phyloP scores from a whole-genome alignment of 768 basidiomycete species.

The Leccinum uliginosum region DNA sequence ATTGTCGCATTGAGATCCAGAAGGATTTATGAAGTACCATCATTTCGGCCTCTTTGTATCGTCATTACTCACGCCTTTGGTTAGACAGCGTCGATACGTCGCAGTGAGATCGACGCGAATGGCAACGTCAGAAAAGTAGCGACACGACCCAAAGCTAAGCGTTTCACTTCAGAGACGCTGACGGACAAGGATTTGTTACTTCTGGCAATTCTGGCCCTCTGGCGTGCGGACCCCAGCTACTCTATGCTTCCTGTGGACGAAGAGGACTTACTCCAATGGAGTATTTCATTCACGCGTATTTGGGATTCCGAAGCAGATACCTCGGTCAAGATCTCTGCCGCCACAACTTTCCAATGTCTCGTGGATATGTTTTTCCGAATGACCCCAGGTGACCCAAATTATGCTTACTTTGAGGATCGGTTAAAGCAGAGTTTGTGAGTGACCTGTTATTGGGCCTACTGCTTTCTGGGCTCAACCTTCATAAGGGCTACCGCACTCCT shows the following conservation, averaged over 20 bases:
- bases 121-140: slow-evolving; percentile 52
- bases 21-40: slow-evolving; percentile 52
- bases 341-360: slow-evolving; percentile 45
- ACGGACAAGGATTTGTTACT: slow-evolving; percentile 68
- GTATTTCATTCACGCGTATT: slow-evolving; percentile 43
- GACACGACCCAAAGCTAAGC: slow-evolving; percentile 57
- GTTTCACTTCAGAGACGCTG: slow-evolving; percentile 53
- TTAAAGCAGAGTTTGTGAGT: slow-evolving; percentile 46
- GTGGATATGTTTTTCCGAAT: slow-evolving; percentile 43
- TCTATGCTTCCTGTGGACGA: slow-evolving; percentile 43
- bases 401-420: slow-evolving; percentile 37
- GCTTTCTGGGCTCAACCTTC: not conserved
- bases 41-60: slow-evolving; percentile 3
- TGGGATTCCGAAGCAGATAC: slow-evolving; percentile 64
- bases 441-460: slow-evolving; percentile 11
- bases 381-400: slow-evolving; percentile 36
- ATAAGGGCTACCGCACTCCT: slow-evolving; percentile 29
- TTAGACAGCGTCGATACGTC: slow-evolving; percentile 48
- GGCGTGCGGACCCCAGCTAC: slow-evolving; percentile 55
- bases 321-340: slow-evolving; percentile 59
- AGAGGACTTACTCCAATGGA: slow-evolving; percentile 44
- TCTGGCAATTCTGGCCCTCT: slow-evolving; percentile 64
- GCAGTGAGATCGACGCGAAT: slow-evolving; percentile 57
- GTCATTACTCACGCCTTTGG: slow-evolving; percentile 8
- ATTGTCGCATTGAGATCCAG: slow-evolving; percentile 46